A percentile compares a stretch with the other conserved stretches of the same genome.
These are phyloP conservation scores for Tylopilus sp. DNA, from an alignment of 768 basidiomycete species.

Conservation along the genomic window DNA sequence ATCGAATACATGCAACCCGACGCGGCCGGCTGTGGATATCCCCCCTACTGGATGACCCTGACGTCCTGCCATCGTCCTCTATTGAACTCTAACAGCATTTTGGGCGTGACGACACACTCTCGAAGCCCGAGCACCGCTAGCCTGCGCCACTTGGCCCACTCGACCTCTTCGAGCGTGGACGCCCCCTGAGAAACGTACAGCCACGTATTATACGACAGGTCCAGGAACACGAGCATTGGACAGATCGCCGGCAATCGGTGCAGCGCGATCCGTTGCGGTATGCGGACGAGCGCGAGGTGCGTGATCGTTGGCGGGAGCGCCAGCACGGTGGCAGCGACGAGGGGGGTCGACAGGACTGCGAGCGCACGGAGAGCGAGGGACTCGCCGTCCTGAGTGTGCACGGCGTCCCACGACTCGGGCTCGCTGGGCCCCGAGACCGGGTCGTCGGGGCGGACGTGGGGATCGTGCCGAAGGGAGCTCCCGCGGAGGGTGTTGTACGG, in stretches of 20 bases:
- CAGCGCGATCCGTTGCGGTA: constrained; percentile 47
- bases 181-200: constrained; percentile 23
- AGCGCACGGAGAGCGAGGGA: constrained; percentile 41
- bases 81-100: constrained; percentile 48
- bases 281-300: constrained; percentile 53
- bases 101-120: constrained; percentile 44
- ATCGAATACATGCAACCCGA: background rate
- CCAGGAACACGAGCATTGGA: constrained; percentile 59
- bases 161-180: constrained; percentile 44
- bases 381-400: constrained; percentile 28
- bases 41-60: constrained; percentile 39
- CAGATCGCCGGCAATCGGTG: constrained; percentile 56
- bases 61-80: constrained; percentile 66
- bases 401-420: constrained; percentile 41
- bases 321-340: constrained; percentile 44
- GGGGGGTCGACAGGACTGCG: constrained; percentile 45
- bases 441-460: background rate
- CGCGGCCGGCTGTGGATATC: background rate
- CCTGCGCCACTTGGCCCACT: constrained; percentile 56
- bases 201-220: constrained; percentile 66
- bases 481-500: constrained; percentile 44
- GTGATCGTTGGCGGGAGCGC: constrained; percentile 64
- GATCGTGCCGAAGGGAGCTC: constrained; percentile 36
- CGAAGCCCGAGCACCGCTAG: constrained; percentile 56
- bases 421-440: background rate